These are phyloP conservation scores for Chrysosporium queenslandicum DNA, from an alignment of 2,329 filamentous ascomycete species.

Conservation along the genomic window DNA sequence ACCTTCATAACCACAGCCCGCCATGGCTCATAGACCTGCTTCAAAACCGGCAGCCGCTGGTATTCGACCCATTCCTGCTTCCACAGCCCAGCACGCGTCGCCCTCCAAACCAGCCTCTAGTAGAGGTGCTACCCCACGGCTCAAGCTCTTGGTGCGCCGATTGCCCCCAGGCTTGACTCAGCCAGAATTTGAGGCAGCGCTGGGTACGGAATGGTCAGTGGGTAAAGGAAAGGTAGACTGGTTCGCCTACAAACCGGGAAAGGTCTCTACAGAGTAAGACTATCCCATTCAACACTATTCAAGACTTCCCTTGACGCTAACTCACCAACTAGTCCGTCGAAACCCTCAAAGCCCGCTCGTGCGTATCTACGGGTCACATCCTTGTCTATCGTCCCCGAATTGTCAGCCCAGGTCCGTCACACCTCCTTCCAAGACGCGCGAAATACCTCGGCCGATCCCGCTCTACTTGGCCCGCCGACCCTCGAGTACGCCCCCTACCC, in stretches of 20 bases:
- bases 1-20: neutral
- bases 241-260: conserved; percentile 62
- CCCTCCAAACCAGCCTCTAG: conserved; percentile 13
- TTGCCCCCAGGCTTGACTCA: conserved; percentile 78
- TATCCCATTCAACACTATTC: conserved; percentile 3
- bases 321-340: conserved; percentile 54
- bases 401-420: conserved; percentile 61
- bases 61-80: conserved; percentile 42
- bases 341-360: conserved; percentile 68
- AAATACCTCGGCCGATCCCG: conserved; percentile 60
- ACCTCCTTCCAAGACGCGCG: conserved; percentile 71
- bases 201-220: conserved; percentile 72
- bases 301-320: neutral
- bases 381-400: conserved; percentile 53
- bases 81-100: conserved; percentile 39
- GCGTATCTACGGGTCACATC: conserved; percentile 76
- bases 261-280: conserved; percentile 72
- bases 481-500: conserved; percentile 78
- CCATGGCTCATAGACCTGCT: neutral
- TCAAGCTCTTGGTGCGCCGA: conserved; percentile 76
- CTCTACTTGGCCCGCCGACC: conserved; percentile 65
- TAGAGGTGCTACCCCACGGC: conserved; percentile 47
- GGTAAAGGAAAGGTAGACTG: conserved; percentile 80
- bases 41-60: conserved; percentile 3
- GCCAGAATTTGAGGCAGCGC: conserved; percentile 58